phyloP scores from a whole-genome alignment of 129 eudicot species.

The Pseudognaphalium luteoalbum region DNA sequence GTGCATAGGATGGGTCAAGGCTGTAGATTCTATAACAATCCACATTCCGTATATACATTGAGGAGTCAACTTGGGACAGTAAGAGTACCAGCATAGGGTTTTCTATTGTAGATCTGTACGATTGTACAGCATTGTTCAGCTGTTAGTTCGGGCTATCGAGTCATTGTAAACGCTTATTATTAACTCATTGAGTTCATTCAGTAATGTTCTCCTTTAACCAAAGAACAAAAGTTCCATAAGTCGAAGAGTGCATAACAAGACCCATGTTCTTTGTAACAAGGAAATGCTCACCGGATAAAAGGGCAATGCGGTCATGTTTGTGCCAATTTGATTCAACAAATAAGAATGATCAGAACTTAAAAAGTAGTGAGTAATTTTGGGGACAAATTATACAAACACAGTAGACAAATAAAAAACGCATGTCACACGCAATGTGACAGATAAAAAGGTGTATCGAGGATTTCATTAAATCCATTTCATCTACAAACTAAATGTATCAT shows the following conservation, averaged over 20 bases:
- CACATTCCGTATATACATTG: not conserved
- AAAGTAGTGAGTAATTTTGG: not conserved
- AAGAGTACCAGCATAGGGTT: not conserved
- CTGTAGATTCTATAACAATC: not conserved
- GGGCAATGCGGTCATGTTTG: not conserved
- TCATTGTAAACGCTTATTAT: too few relatives aligned
- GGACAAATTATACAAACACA: conserved; percentile 1
- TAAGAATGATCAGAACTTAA: not conserved
- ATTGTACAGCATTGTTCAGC: too few relatives aligned
- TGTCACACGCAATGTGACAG: conserved; percentile 3
- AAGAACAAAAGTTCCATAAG: too few relatives aligned
- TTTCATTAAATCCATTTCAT: conserved; percentile 34
- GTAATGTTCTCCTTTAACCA: too few relatives aligned
- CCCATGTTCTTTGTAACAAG: too few relatives aligned
- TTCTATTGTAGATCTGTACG: too few relatives aligned
- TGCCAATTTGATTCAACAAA: not conserved
- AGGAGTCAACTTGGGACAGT: not conserved
- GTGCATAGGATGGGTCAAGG: not conserved
- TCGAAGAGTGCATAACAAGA: too few relatives aligned
- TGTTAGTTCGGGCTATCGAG: too few relatives aligned
- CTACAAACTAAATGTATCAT: conserved; percentile 19
- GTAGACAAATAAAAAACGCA: not conserved
- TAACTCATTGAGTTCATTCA: too few relatives aligned
- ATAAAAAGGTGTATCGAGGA: conserved; percentile 20
- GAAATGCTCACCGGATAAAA: too few relatives aligned